These are phyloP conservation scores for Rhizomucor miehei DNA, from an alignment of 371 early-diverging fungal genomes.

Conservation along the genomic window DNA sequence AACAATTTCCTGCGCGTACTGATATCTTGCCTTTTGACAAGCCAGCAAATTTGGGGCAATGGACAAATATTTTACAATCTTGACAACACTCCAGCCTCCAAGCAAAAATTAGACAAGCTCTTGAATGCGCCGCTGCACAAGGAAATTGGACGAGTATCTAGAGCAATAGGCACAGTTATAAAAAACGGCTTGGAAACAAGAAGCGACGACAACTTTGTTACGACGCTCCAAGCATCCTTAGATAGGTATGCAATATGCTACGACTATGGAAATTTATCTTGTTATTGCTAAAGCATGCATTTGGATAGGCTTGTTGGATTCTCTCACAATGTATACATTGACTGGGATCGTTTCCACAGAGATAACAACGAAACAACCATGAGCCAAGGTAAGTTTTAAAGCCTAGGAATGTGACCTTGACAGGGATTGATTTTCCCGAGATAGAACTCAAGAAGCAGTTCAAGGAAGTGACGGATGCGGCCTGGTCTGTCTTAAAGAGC, in stretches of 20 bases:
- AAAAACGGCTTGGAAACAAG: conserved; percentile 10
- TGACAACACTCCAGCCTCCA: conserved; percentile 8
- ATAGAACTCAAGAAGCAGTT: too few species aligned
- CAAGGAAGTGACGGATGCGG: conserved; percentile 13
- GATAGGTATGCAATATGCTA: conserved; percentile 15
- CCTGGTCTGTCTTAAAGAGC: conserved; percentile 42
- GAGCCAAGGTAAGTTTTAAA: conserved; percentile 10
- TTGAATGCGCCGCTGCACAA: conserved; percentile 27
- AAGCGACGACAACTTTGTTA: conserved; percentile 1
- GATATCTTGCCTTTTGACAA: conserved; percentile 27
- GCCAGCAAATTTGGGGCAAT: conserved; percentile 24
- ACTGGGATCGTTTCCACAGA: conserved; percentile 36
- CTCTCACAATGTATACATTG: conserved; percentile 35
- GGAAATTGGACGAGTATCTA: conserved; percentile 45
- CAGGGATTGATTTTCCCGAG: too few species aligned
- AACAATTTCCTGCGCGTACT: conserved; percentile 14
- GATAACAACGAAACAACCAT: conserved; percentile 9
- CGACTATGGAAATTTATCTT: not conserved
- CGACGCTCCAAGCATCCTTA: conserved; percentile 7
- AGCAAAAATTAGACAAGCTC: conserved; percentile 13
- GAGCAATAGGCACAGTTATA: conserved; percentile 30
- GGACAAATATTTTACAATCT: conserved; percentile 20
- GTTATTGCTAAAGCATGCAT: not conserved
- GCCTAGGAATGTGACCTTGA: not conserved
- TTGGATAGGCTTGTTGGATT: conserved; percentile 24